Conservation (phyloP, 495 filamentous ascomycete genomes). For the Tuber microsphaerosporum region DNA sequence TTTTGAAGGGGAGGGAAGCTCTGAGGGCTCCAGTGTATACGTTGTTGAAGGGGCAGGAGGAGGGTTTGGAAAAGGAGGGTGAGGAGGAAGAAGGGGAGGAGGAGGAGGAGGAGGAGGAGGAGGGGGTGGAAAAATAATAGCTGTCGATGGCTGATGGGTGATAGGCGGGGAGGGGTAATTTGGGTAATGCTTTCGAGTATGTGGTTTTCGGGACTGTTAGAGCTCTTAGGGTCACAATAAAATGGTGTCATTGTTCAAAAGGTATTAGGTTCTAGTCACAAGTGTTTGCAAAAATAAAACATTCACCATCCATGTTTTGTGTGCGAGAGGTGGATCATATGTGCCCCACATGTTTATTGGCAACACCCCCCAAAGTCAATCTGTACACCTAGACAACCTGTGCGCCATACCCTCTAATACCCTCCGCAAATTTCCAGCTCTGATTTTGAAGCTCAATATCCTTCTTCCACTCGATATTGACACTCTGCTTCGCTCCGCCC, state of each 20-base stretch:
- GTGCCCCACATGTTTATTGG: background rate
- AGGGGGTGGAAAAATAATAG: background rate
- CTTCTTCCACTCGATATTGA: constrained; percentile 38
- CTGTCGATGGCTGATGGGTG: background rate
- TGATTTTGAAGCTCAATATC: constrained; percentile 55
- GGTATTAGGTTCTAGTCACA: background rate
- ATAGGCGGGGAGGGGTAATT: background rate
- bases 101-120: constrained; percentile 3
- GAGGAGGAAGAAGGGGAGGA: constrained; percentile 19
- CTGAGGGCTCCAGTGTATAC: constrained; percentile 79
- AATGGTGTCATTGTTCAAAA: background rate
- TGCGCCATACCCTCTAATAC: constrained; percentile 69
- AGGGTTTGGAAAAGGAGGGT: constrained; percentile 7
- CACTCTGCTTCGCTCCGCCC: constrained; percentile 51
- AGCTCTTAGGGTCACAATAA: background rate
- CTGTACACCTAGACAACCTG: constrained; percentile 50
- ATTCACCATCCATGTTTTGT: background rate
- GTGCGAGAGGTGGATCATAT: background rate
- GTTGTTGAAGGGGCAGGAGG: constrained; percentile 51
- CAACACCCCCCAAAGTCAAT: background rate
- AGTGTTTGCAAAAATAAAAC: background rate
- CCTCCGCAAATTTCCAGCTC: constrained; percentile 95
- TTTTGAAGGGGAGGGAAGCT: constrained; percentile 85
- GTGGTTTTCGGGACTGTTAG: background rate
- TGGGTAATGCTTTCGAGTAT: background rate